These are phyloP conservation scores for Tothia fuscella DNA, from an alignment of 2,329 filamentous ascomycete genomes.

Conservation along the genomic window DNA sequence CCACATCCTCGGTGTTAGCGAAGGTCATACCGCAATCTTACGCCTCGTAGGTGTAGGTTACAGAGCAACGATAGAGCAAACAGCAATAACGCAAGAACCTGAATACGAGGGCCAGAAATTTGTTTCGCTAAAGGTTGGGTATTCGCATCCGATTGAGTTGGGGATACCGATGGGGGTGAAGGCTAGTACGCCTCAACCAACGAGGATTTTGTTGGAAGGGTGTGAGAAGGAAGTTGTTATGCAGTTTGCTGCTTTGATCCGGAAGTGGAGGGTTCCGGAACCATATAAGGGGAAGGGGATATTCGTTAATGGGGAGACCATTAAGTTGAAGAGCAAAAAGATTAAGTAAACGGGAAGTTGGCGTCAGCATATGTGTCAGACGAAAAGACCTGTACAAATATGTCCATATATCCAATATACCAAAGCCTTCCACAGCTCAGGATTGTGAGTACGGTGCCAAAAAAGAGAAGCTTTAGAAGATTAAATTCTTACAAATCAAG, in stretches of 20 bases:
- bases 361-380: no score
- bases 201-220: conserved; percentile 80
- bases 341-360: conserved; percentile 29
- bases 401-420: no score
- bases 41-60: conserved; percentile 93
- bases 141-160: conserved; percentile 89
- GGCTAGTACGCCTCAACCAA: conserved; percentile 81
- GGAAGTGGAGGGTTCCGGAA: conserved; percentile 81
- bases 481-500: no score
- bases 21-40: conserved; percentile 89
- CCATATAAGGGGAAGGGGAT: conserved; percentile 99
- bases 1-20: conserved; percentile 84
- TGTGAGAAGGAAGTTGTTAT: conserved; percentile 76
- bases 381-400: no score
- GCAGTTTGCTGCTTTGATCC: conserved; percentile 80
- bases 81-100: conserved; percentile 51
- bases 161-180: conserved; percentile 71
- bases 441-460: no score
- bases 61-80: conserved; percentile 73
- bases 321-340: conserved; percentile 91
- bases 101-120: conserved; percentile 76
- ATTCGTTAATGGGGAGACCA: conserved; percentile 94
- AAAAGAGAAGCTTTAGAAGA: no score
- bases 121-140: conserved; percentile 88
- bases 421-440: no score